Evolutionary conservation across 1,139 yeast species (phyloP).

Genomic region (Citeromyces siamensis): DNA sequence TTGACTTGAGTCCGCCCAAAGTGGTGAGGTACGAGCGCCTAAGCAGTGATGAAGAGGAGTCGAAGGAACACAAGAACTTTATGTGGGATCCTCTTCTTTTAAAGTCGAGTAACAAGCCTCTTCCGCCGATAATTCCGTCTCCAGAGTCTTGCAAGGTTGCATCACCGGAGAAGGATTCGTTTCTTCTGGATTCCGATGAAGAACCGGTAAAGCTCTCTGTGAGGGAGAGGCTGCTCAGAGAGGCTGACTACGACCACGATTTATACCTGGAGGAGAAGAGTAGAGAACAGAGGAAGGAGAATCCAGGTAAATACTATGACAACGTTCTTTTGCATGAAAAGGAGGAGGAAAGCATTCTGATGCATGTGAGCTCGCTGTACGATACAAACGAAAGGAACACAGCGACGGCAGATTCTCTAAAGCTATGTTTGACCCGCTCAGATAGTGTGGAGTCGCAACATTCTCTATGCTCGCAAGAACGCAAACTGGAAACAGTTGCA

Average conservation of each 20-base stretch:
- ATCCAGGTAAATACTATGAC: constrained; percentile 9
- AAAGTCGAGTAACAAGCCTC: constrained; percentile 13
- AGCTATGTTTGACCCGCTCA: constrained; percentile 13
- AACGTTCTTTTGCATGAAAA: constrained; percentile 9
- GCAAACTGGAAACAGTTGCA: constrained; percentile 14
- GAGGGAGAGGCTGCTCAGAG: background rate
- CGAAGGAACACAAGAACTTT: constrained; percentile 10
- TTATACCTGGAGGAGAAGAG: constrained; percentile 17
- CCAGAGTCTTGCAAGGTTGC: constrained; percentile 8
- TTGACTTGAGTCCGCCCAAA: constrained; percentile 19
- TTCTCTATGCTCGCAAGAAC: constrained; percentile 14
- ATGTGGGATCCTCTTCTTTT: constrained; percentile 16
- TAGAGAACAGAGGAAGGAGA: constrained; percentile 8
- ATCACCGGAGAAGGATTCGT: constrained; percentile 2
- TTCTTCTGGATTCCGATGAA: background rate
- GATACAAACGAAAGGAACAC: constrained; percentile 21
- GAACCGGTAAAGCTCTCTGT: background rate
- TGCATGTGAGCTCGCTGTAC: constrained; percentile 17
- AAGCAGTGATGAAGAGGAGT: constrained; percentile 24
- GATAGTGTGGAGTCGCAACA: constrained; percentile 14
- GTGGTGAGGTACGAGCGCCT: constrained; percentile 27
- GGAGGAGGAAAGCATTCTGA: constrained; percentile 12
- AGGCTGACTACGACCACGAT: constrained; percentile 18
- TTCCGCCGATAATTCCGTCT: constrained; percentile 16
- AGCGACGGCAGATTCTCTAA: constrained; percentile 10